Evolutionary conservation across 2,329 filamentous ascomycete species (phyloP), one percentile per base, ranked within the genome.

Genomic region (Ceratocystis albifundus): DNA sequence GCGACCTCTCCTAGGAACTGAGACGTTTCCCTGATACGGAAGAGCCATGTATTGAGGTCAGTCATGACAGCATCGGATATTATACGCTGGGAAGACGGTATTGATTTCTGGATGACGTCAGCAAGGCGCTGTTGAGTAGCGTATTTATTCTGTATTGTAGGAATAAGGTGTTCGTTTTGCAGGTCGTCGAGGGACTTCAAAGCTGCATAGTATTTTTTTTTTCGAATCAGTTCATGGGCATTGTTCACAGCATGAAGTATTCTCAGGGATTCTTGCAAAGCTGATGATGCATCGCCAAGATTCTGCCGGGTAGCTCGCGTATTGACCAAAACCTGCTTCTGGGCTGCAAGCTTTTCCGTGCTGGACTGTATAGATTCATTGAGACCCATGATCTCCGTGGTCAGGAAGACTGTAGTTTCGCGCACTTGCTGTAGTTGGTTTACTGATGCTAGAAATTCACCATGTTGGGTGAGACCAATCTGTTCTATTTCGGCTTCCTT

Each of bases 41-140:
- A 99, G 8, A 99, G 80, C 94, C 94, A 99, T 0, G 91, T 96
- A 73, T 97, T 97, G 66, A 99, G 77, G 75, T 99, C 94, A 1
- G 85, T 88, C 90, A 97, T 97, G 70, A 99, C 94, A 15, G 92
- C 91, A 76, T 97, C 93, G 3, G 93, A 93, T 66, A 99, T 96
- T 63, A 90, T 86, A 72, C 90, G 91, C 72, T 96, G 91, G 0
- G 91, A 96, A 2, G 89, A 86, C 0, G 94, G 94, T 41, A 97
- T 93, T 0, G 93, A 97, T 71, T 90, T 91, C 74, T 96, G 93
- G 70, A 99, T 97, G 78, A 96, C 85, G 73, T 95, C 90, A 41
- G 94, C 94, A 70, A 99, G 87, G 72, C 92, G 93, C 76, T 96
- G 95, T 70, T 96, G 90, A 1, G 90, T 95, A 7, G 96, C 90